Evolutionary conservation across 2,329 filamentous ascomycete genomes (phyloP), one percentile per base, ranked within the genome.

Genomic region (Penicillium aurantiogriseum): DNA sequence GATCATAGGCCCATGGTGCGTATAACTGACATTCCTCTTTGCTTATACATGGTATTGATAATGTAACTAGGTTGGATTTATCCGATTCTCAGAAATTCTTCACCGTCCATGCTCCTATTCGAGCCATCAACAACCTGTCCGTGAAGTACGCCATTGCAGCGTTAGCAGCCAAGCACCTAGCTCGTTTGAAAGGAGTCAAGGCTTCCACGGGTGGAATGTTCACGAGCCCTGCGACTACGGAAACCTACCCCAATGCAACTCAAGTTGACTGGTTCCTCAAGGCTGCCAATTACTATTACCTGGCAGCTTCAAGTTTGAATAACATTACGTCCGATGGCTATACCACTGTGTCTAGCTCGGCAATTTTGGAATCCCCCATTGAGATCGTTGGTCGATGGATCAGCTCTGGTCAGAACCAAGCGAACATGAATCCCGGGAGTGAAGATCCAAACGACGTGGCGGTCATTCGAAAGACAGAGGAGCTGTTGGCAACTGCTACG

Each of bases 221-320:
- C 23, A 69, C 69, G 1, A 69, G 65, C 15, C 80, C 80, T 54
- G 78, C 82, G 13, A 76, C 76, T 3, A 83, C 82, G 73, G 81
- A 85, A 65, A 66, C 77, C 2, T 82, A 81, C 60, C 79, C 81
- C 17, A 79, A 81, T 49, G 69, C 75, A 0, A 66, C 69, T 23
- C 68, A 76, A 23, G 76, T 83, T 5, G 82, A 86, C 63, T 86
- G 84, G 83, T 81, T 79, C 55, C 83, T 85, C 65, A 84, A 85
- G 59, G 83, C 81, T 2, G 81, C 83, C 0, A 82, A 84, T 52
- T 86, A 86, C 65, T 86, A 86, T 68, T 83, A 85, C 59, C 77
- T 78, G 60, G 82, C 83, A 0, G 80, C 84, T 17, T 81, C 82
- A 3, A 76, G 83, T 2, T 73, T 80, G 38, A 77, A 70, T 64